Evolutionary conservation across 192 early-diverging fungal species (phyloP).

Genomic region (Diversispora epigaea): DNA sequence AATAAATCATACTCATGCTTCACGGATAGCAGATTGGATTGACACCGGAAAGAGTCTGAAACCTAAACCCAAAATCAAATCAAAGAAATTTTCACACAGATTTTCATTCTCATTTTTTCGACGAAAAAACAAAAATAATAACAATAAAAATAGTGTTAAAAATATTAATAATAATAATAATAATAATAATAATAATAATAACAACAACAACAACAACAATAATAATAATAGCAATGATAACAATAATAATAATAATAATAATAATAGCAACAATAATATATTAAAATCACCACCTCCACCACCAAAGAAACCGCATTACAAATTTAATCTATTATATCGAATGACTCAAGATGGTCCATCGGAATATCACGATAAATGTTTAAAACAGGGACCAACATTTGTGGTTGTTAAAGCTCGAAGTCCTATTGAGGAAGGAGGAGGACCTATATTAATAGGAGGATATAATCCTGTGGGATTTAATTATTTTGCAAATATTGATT

Average conservation of each 20-base stretch:
- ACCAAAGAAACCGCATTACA: background rate
- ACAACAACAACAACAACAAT: too few relatives aligned
- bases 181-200: too few relatives aligned
- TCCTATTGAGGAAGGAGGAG: background rate
- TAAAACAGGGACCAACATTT: conserved; percentile 2
- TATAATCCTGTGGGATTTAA: conserved; percentile 21
- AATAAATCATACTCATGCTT: conserved; percentile 7
- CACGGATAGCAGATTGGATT: conserved; percentile 13
- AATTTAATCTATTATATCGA: conserved; percentile 11
- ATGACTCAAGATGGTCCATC: conserved; percentile 5
- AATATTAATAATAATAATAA: too few relatives aligned
- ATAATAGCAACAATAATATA: background rate
- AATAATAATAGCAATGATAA: too few relatives aligned
- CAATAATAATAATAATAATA: background rate
- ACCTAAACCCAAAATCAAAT: background rate
- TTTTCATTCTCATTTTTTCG: background rate
- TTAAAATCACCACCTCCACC: background rate
- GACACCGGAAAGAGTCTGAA: background rate
- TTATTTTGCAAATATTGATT: background rate
- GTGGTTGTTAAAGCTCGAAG: background rate
- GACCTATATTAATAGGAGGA: background rate
- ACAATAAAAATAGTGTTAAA: background rate
- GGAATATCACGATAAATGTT: conserved; percentile 1
- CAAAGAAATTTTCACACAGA: background rate
- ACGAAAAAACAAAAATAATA: background rate